Percentiles rank a stretch among this genome's conserved stretches.
Evolutionary conservation across 169 alveolate species (phyloP).

Genomic region (Plasmodium inui): DNA sequence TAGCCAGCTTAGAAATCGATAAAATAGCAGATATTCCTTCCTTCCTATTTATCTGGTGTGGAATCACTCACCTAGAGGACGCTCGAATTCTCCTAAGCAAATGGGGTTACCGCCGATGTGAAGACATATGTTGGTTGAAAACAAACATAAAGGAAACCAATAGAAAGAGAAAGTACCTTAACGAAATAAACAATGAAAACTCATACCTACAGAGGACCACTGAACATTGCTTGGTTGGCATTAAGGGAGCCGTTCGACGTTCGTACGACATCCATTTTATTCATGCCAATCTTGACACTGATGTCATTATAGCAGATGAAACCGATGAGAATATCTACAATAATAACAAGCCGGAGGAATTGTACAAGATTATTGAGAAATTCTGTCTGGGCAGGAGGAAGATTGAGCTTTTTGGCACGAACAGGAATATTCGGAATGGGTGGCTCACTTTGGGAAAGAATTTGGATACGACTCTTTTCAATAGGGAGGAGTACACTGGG

Average conservation of each 20-base stretch:
- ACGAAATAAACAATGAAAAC: constrained; percentile 72
- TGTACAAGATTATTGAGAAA: constrained; percentile 92
- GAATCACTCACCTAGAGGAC: constrained; percentile 89
- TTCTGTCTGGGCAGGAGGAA: constrained; percentile 94
- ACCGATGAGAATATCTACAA: constrained; percentile 81
- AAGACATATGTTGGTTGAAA: constrained; percentile 95
- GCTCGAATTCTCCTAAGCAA: constrained; percentile 86
- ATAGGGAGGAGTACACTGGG: constrained; percentile 83
- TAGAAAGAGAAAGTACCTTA: constrained; percentile 74
- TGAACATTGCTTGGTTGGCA: constrained; percentile 95
- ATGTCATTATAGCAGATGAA: constrained; percentile 93
- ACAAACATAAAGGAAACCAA: constrained; percentile 86
- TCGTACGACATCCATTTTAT: constrained; percentile 91
- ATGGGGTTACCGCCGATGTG: constrained; percentile 96
- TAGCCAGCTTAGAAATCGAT: constrained; percentile 88
- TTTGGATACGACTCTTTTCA: constrained; percentile 83
- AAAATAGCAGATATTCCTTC: constrained; percentile 91
- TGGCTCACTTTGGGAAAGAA: constrained; percentile 92
- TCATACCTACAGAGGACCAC: constrained; percentile 89
- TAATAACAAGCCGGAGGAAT: constrained; percentile 91
- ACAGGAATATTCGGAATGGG: constrained; percentile 89
- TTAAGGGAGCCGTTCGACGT: constrained; percentile 93
- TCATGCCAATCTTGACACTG: constrained; percentile 96
- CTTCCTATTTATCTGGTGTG: constrained; percentile 93
- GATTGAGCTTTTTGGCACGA: constrained; percentile 93